Evolutionary conservation across 441 rosid genomes (phyloP), one percentile per base, ranked within the genome.

Genomic region (Euphorbia celastroides): DNA sequence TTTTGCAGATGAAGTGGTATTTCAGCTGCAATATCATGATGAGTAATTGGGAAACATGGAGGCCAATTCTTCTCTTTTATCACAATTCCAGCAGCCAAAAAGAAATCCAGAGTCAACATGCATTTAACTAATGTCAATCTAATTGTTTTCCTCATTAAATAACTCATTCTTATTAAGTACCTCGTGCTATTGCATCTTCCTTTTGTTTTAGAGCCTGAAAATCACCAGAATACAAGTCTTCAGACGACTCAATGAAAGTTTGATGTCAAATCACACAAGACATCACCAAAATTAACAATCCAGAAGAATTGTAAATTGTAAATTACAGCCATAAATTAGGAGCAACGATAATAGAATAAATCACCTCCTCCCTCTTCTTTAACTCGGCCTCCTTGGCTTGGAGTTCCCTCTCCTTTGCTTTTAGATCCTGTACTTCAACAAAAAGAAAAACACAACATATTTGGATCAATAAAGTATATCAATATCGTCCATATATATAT

Each of bases 51-150:
- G 55, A 86, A 90, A 83, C 80, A 84, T 12, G 93, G 88, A 0
- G 99, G 99, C 96, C 97, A 95, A 55, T 92, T 95, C 83, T 93
- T 93, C 70, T 85, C 96, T 77, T 95, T 97, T 55, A 92, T 78
- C 65, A 92, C 88, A 78, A 90, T 83, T 74, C 99, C 99, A 75
- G 96, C 98, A 92, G 84, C 83, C 77, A 75, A 76, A 77, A 70
- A 64, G 71, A 20, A 58, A 62, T 20, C 26, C 26, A 19, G 26
- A 41, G 57, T 58, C 71, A 19, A 74, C 61, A 25, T 70, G 50
- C 20, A 32, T 13, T 12, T 32, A 38, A 30, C 42, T 41, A 25
- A 41, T 48, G 44, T 38, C 44, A 3, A 14, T 51, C 59, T 9
- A 65, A 60, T 31, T 42, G 62, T 36, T 51, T 65, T 30, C 63